A percentile compares a stretch with the other conserved stretches of the same genome.
Evolutionary conservation across 1,139 yeast genomes (phyloP).

Genomic region (Meyerozyma smithsonii): DNA sequence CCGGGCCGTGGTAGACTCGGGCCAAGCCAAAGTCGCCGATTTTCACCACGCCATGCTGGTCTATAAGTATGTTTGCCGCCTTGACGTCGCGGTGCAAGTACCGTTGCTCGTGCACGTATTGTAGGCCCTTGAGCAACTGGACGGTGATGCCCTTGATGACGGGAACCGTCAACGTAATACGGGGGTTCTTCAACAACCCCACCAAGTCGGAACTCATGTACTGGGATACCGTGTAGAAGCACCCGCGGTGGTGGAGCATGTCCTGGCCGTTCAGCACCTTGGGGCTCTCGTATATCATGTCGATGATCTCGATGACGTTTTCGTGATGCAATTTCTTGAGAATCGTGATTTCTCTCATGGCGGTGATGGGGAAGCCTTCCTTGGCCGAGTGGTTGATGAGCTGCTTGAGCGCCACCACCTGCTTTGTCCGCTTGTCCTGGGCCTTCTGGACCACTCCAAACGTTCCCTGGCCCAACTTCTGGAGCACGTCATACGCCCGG

Average conservation of each 20-base stretch:
- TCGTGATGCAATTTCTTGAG: constrained; percentile 65
- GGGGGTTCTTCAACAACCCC: constrained; percentile 84
- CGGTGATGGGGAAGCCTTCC: constrained; percentile 94
- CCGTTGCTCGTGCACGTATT: constrained; percentile 70
- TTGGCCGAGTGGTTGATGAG: constrained; percentile 77
- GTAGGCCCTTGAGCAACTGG: constrained; percentile 75
- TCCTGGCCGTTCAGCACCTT: constrained; percentile 29
- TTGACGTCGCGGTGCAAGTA: constrained; percentile 88
- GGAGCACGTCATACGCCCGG: constrained; percentile 28
- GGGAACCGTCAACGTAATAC: constrained; percentile 52
- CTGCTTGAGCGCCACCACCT: constrained; percentile 60
- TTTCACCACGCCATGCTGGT: constrained; percentile 69
- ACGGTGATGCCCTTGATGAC: constrained; percentile 81
- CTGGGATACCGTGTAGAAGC: constrained; percentile 85
- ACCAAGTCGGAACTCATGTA: constrained; percentile 93
- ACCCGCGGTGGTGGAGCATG: constrained; percentile 38
- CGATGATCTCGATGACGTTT: constrained; percentile 74
- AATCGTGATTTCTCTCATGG: constrained; percentile 86
- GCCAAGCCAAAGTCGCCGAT: constrained; percentile 91
- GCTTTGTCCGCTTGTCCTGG: constrained; percentile 22
- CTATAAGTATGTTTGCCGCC: constrained; percentile 86
- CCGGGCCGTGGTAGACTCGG: constrained; percentile 66
- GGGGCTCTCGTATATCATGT: constrained; percentile 73
- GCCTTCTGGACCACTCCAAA: constrained; percentile 50
- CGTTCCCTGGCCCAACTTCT: constrained; percentile 45